phyloP scores from a whole-genome alignment of 208 protist genomes.

The Leishmania lainsoni region DNA sequence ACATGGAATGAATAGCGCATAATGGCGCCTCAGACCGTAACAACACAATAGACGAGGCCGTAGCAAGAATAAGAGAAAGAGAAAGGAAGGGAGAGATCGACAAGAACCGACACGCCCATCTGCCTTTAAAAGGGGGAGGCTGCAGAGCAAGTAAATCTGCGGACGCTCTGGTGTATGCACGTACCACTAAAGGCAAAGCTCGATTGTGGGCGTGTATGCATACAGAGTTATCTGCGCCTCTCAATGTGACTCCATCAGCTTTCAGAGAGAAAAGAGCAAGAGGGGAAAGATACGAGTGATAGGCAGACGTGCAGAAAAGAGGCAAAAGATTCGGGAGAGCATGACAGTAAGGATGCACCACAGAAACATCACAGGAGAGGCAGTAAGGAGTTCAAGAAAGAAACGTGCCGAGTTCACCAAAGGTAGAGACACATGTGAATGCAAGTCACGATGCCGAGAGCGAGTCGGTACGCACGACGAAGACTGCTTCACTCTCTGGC shows the following conservation, averaged over 20 bases:
- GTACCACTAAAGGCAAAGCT: background rate
- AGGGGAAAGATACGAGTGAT: background rate
- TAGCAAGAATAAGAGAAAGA: background rate
- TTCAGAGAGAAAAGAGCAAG: background rate
- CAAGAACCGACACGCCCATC: background rate
- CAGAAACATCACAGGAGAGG: too few relatives aligned
- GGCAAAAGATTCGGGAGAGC: background rate
- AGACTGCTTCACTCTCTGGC: background rate
- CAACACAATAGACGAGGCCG: background rate
- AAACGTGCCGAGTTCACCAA: background rate
- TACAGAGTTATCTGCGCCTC: background rate
- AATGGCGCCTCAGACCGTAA: background rate
- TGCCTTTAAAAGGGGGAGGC: background rate
- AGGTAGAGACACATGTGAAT: background rate
- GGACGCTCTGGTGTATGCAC: background rate
- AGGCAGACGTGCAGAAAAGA: background rate
- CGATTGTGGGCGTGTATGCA: background rate
- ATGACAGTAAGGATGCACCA: background rate
- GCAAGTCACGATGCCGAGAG: background rate
- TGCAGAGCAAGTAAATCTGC: background rate
- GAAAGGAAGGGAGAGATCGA: constrained; percentile 11
- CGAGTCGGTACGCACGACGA: background rate
- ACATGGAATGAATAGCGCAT: background rate
- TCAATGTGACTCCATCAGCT: background rate
- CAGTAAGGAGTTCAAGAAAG: background rate